Evolutionary conservation across 306 rosid species (phyloP).

Genomic region (Quillaja saponaria): DNA sequence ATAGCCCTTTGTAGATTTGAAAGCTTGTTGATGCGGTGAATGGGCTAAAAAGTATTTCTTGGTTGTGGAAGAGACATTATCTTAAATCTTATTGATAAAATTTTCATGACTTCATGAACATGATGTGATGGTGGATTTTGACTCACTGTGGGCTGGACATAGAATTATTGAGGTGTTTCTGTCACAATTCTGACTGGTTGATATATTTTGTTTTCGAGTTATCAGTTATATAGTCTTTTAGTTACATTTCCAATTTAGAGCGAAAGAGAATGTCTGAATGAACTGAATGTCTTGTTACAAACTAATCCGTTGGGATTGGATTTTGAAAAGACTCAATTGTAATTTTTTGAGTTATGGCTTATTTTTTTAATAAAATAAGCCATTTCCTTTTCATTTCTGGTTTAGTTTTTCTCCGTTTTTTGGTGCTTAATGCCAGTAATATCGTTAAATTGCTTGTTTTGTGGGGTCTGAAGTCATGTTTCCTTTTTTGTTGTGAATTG

Average conservation of each 20-base stretch:
- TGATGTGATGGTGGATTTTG: too few relatives aligned
- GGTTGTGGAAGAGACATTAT: too few relatives aligned
- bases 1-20: too few relatives aligned
- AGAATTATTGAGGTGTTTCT: neutral
- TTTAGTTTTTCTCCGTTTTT: neutral
- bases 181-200: too few relatives aligned
- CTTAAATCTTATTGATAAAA: too few relatives aligned
- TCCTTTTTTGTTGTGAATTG: neutral
- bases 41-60: too few relatives aligned
- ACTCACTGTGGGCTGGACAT: too few relatives aligned
- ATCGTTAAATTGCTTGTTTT: neutral
- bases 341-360: neutral
- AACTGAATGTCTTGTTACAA: too few relatives aligned
- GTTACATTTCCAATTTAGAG: neutral
- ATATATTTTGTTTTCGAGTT: neutral
- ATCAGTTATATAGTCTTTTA: neutral
- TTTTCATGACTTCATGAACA: too few relatives aligned
- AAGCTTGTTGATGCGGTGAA: too few relatives aligned
- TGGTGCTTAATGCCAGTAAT: neutral
- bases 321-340: neutral
- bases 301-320: neutral
- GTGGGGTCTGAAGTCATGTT: neutral
- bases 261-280: too few relatives aligned
- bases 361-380: too few relatives aligned
- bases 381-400: neutral